Evolutionary conservation across 2,329 filamentous ascomycete species (phyloP).

Genomic region (Dothideomycetes sp.): DNA sequence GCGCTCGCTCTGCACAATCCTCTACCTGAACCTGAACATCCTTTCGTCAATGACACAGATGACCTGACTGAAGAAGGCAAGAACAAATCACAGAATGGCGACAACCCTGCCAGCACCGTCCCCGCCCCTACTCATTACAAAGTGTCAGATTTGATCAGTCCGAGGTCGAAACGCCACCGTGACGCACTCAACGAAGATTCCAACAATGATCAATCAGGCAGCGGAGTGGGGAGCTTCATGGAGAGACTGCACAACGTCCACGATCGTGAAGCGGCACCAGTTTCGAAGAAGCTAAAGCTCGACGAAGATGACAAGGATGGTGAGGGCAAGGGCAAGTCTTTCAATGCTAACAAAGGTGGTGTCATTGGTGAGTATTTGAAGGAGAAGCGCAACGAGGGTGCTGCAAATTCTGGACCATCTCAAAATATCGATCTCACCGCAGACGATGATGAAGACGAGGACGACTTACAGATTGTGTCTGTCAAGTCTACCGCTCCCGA

Average conservation of each 20-base stretch:
- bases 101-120: background rate
- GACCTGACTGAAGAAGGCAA: constrained; percentile 3
- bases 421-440: constrained; percentile 44
- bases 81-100: background rate
- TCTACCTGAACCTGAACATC: too few relatives aligned
- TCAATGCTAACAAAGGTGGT: constrained; percentile 41
- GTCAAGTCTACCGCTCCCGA: constrained; percentile 9
- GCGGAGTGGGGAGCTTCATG: constrained; percentile 49
- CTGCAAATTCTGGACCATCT: constrained; percentile 21
- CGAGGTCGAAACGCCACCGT: background rate
- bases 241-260: constrained; percentile 69
- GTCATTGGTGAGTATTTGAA: constrained; percentile 56
- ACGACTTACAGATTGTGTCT: constrained; percentile 20
- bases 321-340: constrained; percentile 34
- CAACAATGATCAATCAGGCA: constrained; percentile 15
- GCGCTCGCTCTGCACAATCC: too few relatives aligned
- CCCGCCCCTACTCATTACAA: background rate
- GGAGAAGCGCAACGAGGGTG: constrained; percentile 44
- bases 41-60: background rate
- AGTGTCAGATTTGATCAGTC: background rate
- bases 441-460: constrained; percentile 22
- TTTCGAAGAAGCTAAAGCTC: constrained; percentile 18
- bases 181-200: background rate
- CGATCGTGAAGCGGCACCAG: constrained; percentile 51
- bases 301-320: constrained; percentile 23